Base-by-base conservation (phyloP, 2,329 filamentous ascomycete genomes). In the Fusarium dlaminii region DNA sequence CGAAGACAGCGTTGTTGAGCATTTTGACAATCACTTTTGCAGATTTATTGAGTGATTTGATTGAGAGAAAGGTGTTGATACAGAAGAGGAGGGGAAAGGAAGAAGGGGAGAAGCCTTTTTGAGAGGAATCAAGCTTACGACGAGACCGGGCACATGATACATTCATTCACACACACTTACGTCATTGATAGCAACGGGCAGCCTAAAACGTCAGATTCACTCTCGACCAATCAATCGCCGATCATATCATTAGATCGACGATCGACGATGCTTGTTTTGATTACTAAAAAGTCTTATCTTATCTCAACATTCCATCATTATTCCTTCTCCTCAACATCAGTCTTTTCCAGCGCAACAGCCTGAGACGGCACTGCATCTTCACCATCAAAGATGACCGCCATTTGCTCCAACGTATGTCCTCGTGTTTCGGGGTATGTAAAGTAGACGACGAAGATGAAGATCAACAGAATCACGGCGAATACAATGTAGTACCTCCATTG, bases 1-100 rank as follows among this genome's bases (percentile, higher is more conserved):
- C 58, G 42, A 75, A 64, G 42, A 76, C 14, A 3, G 63, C 51
- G 40, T 51, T 56, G n/a, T 70, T 70, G 20, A 72, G n/a, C 73
- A 77, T 77, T 14, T 63, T 68, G 24, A 12, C 22, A 5, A 2
- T 8, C 6, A 14, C 10, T 40, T 13, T 37, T 10, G 11, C 8
- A 20, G 1, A 11, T 6, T 18, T n/a, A 1, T 6, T 51, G 10
- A 1, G 30, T 17, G 34, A n/a, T 27, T 3, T 39, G 14, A 6
- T 24, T 22, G 29, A 32, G 18, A 32, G 4, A 27, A 2, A 14
- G 2, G 2, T 15, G 46, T 51, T 45, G 24, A 24, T 18, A 24
- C 30, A n/a, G 18, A 59, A 48, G 27, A 70, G 49, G 52, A 66
- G 51, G 24, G 45, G 45, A 27, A 42, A 32, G 27, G 29, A 20